phyloP scores from a whole-genome alignment of 768 basidiomycete genomes.

The Chlorophyllum brunneum region DNA sequence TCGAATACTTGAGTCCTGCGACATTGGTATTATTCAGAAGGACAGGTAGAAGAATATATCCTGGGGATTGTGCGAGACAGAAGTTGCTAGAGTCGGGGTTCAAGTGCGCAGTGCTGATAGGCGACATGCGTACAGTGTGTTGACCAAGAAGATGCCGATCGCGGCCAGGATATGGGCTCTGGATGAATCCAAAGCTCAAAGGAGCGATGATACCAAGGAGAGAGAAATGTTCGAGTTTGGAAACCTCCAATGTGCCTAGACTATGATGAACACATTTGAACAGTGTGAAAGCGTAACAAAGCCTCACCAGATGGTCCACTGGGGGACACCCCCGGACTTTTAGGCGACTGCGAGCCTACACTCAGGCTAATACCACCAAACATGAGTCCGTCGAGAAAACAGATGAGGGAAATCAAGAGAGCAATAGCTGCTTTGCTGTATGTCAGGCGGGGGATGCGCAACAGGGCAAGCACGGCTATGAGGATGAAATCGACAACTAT shows the following conservation, averaged over 20 bases:
- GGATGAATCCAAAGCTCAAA: conserved; percentile 48
- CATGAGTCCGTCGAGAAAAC: conserved; percentile 63
- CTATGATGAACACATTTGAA: conserved; percentile 4
- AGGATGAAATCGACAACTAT: conserved; percentile 65
- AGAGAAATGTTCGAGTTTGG: conserved; percentile 42
- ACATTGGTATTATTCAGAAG: conserved; percentile 90
- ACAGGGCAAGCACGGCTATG: conserved; percentile 49
- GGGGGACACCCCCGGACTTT: conserved; percentile 17
- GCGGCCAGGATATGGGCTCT: conserved; percentile 33
- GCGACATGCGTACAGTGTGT: conserved; percentile 89
- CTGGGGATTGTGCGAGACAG: conserved; percentile 57
- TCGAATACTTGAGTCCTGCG: conserved; percentile 63
- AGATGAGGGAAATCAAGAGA: conserved; percentile 57
- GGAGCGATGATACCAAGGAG: conserved; percentile 47
- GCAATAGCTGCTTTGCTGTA: conserved; percentile 61
- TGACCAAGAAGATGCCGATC: conserved; percentile 70
- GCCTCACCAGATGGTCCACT: conserved; percentile 17
- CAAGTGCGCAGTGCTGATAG: conserved; percentile 88
- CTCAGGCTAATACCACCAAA: conserved; percentile 72
- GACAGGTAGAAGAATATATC: conserved; percentile 70
- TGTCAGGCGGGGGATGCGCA: conserved; percentile 72
- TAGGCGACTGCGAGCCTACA: conserved; percentile 11
- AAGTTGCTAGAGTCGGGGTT: conserved; percentile 74
- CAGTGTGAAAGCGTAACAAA: neutral
- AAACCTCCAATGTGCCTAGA: conserved; percentile 31